A percentile compares a stretch with the other conserved stretches of the same genome.
phyloP scores from a whole-genome alignment of 352 stramenopile genomes.

The Pythium chondricola region DNA sequence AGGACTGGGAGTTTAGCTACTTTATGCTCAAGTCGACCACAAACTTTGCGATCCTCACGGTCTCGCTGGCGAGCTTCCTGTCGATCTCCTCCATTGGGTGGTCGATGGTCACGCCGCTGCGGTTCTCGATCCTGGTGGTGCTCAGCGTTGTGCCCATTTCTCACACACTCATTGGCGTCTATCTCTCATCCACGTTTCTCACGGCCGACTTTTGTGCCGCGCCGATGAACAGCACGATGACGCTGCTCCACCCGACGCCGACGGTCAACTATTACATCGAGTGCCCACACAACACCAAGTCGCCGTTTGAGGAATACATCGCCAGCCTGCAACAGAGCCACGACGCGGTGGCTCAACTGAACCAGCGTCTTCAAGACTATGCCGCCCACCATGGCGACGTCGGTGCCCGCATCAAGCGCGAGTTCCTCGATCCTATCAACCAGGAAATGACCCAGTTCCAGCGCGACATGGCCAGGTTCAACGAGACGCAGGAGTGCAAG shows the following conservation, averaged over 20 bases:
- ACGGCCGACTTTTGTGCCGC: slow-evolving; percentile 75
- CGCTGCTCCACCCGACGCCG: slow-evolving; percentile 43
- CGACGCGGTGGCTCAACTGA: slow-evolving; percentile 24
- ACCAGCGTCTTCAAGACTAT: slow-evolving; percentile 46
- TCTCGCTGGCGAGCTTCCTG: slow-evolving; percentile 68
- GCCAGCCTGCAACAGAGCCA: slow-evolving; percentile 28
- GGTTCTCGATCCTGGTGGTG: slow-evolving; percentile 70
- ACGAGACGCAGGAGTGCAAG: slow-evolving; percentile 40
- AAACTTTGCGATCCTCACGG: slow-evolving; percentile 69
- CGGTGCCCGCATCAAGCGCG: slow-evolving; percentile 54
- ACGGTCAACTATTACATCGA: slow-evolving; percentile 56
- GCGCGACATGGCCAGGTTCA: slow-evolving; percentile 26
- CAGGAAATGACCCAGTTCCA: slow-evolving; percentile 34
- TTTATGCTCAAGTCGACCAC: slow-evolving; percentile 80
- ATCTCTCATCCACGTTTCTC: slow-evolving; percentile 74
- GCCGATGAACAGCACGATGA: slow-evolving; percentile 54
- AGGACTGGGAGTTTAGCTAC: slow-evolving; percentile 66
- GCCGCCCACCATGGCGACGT: slow-evolving; percentile 40
- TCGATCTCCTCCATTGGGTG: slow-evolving; percentile 77
- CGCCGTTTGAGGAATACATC: slow-evolving; percentile 33
- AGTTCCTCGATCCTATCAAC: slow-evolving; percentile 70
- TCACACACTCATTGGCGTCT: slow-evolving; percentile 73
- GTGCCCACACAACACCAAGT: slow-evolving; percentile 45
- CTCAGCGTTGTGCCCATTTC: slow-evolving; percentile 73
- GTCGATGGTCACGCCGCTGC: slow-evolving; percentile 67